These are phyloP conservation scores for Colletotrichum falcatum DNA, from an alignment of 2,329 filamentous ascomycete species.

Conservation along the genomic window DNA sequence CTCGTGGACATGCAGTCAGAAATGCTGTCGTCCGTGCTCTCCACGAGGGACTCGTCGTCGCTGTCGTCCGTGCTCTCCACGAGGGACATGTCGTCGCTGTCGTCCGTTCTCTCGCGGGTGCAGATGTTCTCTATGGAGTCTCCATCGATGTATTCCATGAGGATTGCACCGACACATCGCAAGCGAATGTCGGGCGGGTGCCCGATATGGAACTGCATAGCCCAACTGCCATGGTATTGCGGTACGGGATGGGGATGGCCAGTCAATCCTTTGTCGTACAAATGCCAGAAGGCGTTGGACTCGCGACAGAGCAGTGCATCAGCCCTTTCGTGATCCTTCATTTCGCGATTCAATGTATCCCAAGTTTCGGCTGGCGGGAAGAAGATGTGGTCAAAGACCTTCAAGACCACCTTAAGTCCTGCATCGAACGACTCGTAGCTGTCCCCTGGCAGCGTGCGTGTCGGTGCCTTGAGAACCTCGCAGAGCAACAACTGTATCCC, in stretches of 20 bases:
- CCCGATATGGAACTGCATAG: background rate
- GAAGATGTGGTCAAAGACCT: background rate
- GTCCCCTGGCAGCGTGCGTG: background rate
- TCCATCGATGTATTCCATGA: conserved; percentile 11
- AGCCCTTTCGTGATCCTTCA: background rate
- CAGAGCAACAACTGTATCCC: background rate
- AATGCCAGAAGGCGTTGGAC: background rate
- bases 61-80: no score
- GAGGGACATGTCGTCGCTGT: no score
- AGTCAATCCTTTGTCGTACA: background rate
- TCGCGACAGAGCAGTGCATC: background rate
- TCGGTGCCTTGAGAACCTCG: background rate
- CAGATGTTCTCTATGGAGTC: background rate
- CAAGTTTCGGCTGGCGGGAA: background rate
- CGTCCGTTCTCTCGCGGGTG: background rate
- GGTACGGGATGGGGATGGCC: background rate
- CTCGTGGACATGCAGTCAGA: no score
- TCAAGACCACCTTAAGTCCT: background rate
- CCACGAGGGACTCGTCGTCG: no score
- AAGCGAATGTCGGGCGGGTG: rapidly evolving
- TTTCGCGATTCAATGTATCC: background rate
- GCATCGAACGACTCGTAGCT: background rate
- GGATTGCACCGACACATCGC: background rate
- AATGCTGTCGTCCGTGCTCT: no score
- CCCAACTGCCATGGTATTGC: conserved; percentile 1